Evolutionary conservation across 2,329 filamentous ascomycete genomes (phyloP).

Genomic region (Colletotrichum phormii): DNA sequence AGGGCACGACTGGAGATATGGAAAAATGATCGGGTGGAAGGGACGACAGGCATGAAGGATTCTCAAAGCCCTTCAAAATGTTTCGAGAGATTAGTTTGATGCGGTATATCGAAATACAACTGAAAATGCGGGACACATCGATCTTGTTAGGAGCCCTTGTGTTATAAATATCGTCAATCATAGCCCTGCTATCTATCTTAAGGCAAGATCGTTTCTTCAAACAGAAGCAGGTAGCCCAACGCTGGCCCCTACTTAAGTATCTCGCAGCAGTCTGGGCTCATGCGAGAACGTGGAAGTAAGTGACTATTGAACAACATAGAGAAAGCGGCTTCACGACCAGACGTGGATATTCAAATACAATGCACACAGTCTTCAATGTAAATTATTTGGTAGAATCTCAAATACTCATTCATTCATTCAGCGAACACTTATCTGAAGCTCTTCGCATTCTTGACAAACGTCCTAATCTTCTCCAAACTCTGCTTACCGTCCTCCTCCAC

Average conservation of each 20-base stretch:
- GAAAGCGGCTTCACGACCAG: background rate
- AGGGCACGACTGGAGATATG: background rate
- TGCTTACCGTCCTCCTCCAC: conserved; percentile 89
- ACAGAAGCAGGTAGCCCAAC: background rate
- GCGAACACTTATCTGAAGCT: conserved; percentile 55
- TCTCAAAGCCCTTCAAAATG: background rate
- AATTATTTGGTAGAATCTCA: too few relatives aligned
- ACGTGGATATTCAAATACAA: background rate
- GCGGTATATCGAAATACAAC: background rate
- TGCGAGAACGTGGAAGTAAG: background rate
- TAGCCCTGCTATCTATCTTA: background rate
- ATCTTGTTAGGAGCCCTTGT: background rate
- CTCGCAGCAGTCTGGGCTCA: background rate
- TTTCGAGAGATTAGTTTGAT: background rate
- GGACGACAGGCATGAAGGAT: background rate
- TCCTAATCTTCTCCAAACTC: conserved; percentile 81
- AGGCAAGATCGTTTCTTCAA: background rate
- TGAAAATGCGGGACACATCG: background rate
- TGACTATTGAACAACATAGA: background rate
- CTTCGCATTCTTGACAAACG: conserved; percentile 84
- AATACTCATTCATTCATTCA: background rate
- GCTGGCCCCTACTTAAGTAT: background rate
- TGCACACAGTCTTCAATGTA: background rate
- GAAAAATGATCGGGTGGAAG: background rate
- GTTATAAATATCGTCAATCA: background rate